phyloP scores from a whole-genome alignment of 805 yeast species.

The Kuraishia molischiana region DNA sequence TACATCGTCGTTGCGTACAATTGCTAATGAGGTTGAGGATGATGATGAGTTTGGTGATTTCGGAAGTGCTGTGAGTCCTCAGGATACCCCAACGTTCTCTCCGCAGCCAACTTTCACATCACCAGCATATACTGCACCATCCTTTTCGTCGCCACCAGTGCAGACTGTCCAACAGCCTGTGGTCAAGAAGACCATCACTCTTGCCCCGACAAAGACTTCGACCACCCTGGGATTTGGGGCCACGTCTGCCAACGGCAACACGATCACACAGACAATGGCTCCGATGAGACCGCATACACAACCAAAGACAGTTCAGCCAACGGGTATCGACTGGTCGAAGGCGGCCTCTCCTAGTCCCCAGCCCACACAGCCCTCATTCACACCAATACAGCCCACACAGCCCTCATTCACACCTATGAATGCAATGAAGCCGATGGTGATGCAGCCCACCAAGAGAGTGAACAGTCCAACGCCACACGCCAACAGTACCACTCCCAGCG shows the following conservation, averaged over 20 bases:
- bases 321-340: conserved; percentile 1
- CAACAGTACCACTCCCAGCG: background rate
- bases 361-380: no score
- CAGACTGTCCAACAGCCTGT: no score
- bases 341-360: background rate
- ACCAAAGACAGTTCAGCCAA: background rate
- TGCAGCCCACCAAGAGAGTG: conserved; percentile 1
- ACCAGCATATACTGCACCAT: no score
- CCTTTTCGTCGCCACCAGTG: no score
- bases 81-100: background rate
- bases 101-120: no score
- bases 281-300: background rate
- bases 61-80: background rate
- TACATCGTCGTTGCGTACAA: background rate
- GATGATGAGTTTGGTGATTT: conserved; percentile 8
- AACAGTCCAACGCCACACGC: background rate
- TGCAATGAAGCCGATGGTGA: no score
- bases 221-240: background rate
- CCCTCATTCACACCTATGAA: no score
- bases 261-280: background rate
- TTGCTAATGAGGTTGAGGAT: background rate
- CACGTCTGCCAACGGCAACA: background rate
- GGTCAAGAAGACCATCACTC: no score
- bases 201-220: background rate
- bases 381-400: no score